Conservation (phyloP, 1,284 basidiomycete species). For the Afroboletus lepidellus region DNA sequence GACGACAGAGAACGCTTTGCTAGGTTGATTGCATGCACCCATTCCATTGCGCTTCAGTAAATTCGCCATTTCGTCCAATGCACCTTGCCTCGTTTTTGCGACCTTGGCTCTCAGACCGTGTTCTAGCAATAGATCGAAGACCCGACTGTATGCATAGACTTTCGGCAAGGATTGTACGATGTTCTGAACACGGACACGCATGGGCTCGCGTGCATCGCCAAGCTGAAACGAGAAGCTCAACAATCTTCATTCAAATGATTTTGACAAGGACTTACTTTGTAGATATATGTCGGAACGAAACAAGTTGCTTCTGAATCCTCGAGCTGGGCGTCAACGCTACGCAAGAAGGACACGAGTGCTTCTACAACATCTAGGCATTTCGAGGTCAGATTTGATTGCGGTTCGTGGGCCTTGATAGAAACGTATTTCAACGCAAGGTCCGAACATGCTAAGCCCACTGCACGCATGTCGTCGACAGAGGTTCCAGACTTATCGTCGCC, state of each 20-base stretch:
- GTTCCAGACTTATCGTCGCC: constrained; percentile 61
- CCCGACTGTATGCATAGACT: constrained; percentile 86
- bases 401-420: constrained; percentile 88
- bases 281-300: constrained; percentile 88
- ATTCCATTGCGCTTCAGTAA: constrained; percentile 84
- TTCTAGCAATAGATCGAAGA: constrained; percentile 85
- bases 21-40: constrained; percentile 72
- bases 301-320: constrained; percentile 86
- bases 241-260: not conserved
- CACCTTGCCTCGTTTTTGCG: constrained; percentile 85
- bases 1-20: constrained; percentile 77
- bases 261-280: constrained; percentile 63
- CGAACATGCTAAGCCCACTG: constrained; percentile 83
- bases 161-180: constrained; percentile 73
- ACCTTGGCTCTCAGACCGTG: constrained; percentile 88
- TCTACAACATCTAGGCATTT: constrained; percentile 91
- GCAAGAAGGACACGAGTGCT: constrained; percentile 73
- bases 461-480: constrained; percentile 54
- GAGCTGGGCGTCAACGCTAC: constrained; percentile 74
- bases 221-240: constrained; percentile 45
- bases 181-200: constrained; percentile 67
- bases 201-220: constrained; percentile 77
- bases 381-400: constrained; percentile 88
- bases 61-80: constrained; percentile 77
- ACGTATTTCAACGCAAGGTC: constrained; percentile 95